A percentile compares a stretch with the other conserved stretches of the same genome.
Conservation (phyloP, 2,329 filamentous ascomycete species). For the Xylariaceae sp. region DNA sequence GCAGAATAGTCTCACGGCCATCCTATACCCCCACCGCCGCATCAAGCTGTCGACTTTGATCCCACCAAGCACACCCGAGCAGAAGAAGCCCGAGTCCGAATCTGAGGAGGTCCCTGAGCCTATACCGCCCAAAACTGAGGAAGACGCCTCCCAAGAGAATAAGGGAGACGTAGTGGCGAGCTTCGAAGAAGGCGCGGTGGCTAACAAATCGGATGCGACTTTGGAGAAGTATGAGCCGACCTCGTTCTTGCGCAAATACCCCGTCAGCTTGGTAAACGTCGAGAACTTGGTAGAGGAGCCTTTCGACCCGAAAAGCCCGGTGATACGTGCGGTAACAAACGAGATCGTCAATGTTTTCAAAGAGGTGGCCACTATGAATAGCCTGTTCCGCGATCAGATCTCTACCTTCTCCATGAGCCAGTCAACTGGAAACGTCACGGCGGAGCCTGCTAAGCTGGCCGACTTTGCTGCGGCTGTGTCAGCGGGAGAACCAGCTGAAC, state of each 20-base stretch:
- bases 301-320: constrained; percentile 81
- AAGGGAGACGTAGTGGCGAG: constrained; percentile 94
- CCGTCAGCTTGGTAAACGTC: constrained; percentile 90
- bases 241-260: constrained; percentile 83
- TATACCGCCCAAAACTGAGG: constrained; percentile 52
- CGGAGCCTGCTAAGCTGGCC: constrained; percentile 90
- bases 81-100: constrained; percentile 48
- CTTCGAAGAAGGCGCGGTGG: constrained; percentile 78
- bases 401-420: constrained; percentile 96
- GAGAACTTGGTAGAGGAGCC: constrained; percentile 88
- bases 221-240: constrained; percentile 73
- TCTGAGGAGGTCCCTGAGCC: constrained; percentile 49
- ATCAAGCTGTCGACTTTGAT: constrained; percentile 85
- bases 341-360: constrained; percentile 99
- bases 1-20: constrained; percentile 79
- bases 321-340: constrained; percentile 87
- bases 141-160: constrained; percentile 55
- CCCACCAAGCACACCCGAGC: constrained; percentile 54
- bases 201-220: constrained; percentile 48
- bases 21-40: constrained; percentile 90
- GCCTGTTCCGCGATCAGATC: constrained; percentile 93
- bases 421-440: constrained; percentile 87
- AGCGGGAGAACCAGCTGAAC: constrained; percentile 83
- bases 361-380: constrained; percentile 89
- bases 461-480: constrained; percentile 97